These are phyloP conservation scores for Euphrasia confusa DNA, from an alignment of 257 asterid species.

Conservation along the genomic window DNA sequence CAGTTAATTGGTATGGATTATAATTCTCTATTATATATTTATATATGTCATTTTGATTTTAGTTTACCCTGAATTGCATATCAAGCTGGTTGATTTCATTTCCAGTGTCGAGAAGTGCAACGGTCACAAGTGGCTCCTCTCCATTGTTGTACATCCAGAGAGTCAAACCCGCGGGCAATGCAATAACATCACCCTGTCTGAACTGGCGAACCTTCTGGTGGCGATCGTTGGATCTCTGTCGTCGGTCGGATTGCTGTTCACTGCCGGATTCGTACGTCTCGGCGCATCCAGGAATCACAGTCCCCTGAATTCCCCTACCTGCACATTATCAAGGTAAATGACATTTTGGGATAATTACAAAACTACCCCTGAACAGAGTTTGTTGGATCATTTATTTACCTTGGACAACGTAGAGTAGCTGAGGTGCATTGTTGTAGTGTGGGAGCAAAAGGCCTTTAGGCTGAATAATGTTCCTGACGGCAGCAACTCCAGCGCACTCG, in stretches of 20 bases:
- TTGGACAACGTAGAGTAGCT: constrained; percentile 41
- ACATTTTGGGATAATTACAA: too few relatives aligned
- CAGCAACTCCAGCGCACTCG: constrained; percentile 53
- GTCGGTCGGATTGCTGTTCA: not conserved
- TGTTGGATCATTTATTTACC: constrained; percentile 25
- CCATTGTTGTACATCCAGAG: constrained; percentile 62
- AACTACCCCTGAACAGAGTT: too few relatives aligned
- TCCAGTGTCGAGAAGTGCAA: constrained; percentile 52
- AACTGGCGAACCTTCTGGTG: constrained; percentile 48
- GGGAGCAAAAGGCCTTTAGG: constrained; percentile 52
- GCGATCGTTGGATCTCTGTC: constrained; percentile 26
- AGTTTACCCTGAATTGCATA: constrained; percentile 42
- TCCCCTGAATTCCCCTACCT: constrained; percentile 52
- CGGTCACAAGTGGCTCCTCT: constrained; percentile 32
- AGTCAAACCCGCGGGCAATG: constrained; percentile 45
- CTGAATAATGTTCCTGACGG: constrained; percentile 36
- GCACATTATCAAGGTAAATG: constrained; percentile 3
- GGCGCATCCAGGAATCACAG: constrained; percentile 55
- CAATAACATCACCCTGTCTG: constrained; percentile 45
- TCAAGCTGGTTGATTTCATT: constrained; percentile 55
- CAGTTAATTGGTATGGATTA: not conserved
- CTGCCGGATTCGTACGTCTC: constrained; percentile 46
- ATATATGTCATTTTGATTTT: not conserved
- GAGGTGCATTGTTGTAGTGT: constrained; percentile 51
- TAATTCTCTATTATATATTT: not conserved